Evolutionary conservation across 306 rosid genomes (phyloP), one percentile per base, ranked within the genome.

Genomic region (Psophocarpus tetragonolobus): DNA sequence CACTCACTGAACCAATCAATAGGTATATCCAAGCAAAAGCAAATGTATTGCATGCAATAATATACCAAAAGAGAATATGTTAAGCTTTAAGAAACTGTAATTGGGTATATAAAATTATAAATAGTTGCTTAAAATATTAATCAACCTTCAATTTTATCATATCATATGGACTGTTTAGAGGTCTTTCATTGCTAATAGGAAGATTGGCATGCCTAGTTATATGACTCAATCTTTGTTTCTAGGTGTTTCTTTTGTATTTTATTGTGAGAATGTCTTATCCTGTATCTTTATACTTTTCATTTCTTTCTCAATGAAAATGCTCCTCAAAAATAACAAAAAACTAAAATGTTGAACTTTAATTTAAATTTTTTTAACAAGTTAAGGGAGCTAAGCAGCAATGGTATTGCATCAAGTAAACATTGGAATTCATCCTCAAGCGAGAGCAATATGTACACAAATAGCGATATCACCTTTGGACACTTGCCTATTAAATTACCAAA

Each of bases 1-100:
- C 53, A 71, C 68, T 17, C 77, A 68, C 76, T 61, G 53, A 73
- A 80, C 68, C 26, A 27, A 66, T 53, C 68, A 73, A 57, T 66
- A 36, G 14, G 56, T 33, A 23, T 7, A 26, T 27, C 26, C 56
- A 81, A 74, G 56, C 63, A 68, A 65, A 77, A 64, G 32, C 26
- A 42, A 45, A 54, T 32, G 45, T 9, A 69, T 21, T 54, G 57
- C 47, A 41, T 41, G 54, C 20, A 57, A 41, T 12, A 64, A 66
- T 72, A 29, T 53, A 53, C 51, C 24, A 21, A 61, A 63, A 76
- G 41, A 50, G 69, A 70, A 76, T 56, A 60, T 42, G 41, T 33
- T 26, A 68, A 68, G 36, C 3, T 45, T 10, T 33, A 64, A 12
- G 15, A 56, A 26, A 73, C 63, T 80, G 4, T 38, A n/a, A 38